Base-by-base conservation (phyloP, 2,329 filamentous ascomycete genomes). In the Cladosporium oxysporum region DNA sequence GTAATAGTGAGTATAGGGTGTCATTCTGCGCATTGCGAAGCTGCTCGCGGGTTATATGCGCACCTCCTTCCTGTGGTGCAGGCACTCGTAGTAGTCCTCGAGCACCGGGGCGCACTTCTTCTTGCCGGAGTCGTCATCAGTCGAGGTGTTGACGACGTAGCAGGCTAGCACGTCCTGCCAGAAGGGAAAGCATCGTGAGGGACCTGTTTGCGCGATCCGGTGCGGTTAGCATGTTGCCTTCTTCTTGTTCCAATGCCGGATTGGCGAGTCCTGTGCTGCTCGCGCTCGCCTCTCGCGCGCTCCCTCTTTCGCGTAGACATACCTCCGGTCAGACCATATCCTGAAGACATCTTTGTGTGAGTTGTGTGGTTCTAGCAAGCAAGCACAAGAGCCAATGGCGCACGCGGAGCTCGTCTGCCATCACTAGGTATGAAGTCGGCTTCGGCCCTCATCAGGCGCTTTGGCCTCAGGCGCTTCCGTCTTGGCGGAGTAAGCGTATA, bases 41-140 rank as follows among this genome's bases (percentile, higher is more conserved):
- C 18, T 21, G 12, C 14, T 18, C 33, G 16, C 37, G 16, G 37
- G 23, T 62, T 6, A 31, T 44, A 28, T 26, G 59, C 87, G 66
- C 76, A 98, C 95, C 92, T 99, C 95, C 84, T 99, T 99, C 85
- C 91, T 93, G 85, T 99, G 95, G 80, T 99, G 95, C 77, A 99
- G 83, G 81, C 96, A 99, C 83, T 99, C 95, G 79, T 97, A 96
- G 84, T 99, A 99, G 79, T 99, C 95, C 79, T 99, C 95, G 71
- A 98, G 84, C 5, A 88, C 87, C 18, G 91, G 90, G 21, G 85
- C 83, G 79, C 96, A 99, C 82, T 96, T 96, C 80, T 89, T 90
- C 83, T 93, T 95, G 72, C 92, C 92, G 18, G 88, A 87, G 65
- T 94, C 91, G 70, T 90, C 83, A 63, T 94, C 91, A 69, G 89